These are phyloP conservation scores for Candida vartiovaarae DNA, from an alignment of 805 yeast species.

Conservation along the genomic window DNA sequence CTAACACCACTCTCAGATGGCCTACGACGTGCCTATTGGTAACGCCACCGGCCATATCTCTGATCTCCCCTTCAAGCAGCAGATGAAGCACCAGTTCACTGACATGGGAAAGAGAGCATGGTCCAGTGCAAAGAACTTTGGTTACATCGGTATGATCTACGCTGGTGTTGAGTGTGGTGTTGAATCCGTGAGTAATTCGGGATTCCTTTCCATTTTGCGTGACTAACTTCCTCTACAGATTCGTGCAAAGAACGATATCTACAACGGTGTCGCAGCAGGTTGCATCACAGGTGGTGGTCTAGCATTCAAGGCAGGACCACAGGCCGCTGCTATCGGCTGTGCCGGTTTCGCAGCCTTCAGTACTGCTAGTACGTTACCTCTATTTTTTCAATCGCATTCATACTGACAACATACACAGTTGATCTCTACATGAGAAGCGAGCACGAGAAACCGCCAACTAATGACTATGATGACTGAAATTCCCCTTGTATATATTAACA, in stretches of 20 bases:
- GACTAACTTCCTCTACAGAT: constrained; percentile 5
- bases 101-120: constrained; percentile 92
- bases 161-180: constrained; percentile 89
- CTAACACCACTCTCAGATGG: constrained; percentile 34
- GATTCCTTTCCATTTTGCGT: not conserved
- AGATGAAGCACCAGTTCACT: constrained; percentile 80
- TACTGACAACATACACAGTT: constrained; percentile 23
- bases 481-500: not conserved
- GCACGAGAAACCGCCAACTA: constrained; percentile 72
- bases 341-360: constrained; percentile 97
- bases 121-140: constrained; percentile 88
- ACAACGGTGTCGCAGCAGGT: constrained; percentile 89
- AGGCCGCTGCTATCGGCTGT: constrained; percentile 85
- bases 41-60: constrained; percentile 52
- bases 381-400: not conserved
- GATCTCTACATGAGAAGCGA: constrained; percentile 85
- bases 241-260: constrained; percentile 86
- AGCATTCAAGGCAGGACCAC: constrained; percentile 90
- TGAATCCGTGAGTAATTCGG: constrained; percentile 43
- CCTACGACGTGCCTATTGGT: constrained; percentile 76
- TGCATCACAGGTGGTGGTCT: constrained; percentile 96
- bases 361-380: constrained; percentile 42
- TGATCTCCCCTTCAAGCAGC: constrained; percentile 87
- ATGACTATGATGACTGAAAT: constrained; percentile 68
- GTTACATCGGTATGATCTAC: constrained; percentile 84